Base-by-base conservation (phyloP, 2,329 filamentous ascomycete species). In the Trichoderma sp. region DNA sequence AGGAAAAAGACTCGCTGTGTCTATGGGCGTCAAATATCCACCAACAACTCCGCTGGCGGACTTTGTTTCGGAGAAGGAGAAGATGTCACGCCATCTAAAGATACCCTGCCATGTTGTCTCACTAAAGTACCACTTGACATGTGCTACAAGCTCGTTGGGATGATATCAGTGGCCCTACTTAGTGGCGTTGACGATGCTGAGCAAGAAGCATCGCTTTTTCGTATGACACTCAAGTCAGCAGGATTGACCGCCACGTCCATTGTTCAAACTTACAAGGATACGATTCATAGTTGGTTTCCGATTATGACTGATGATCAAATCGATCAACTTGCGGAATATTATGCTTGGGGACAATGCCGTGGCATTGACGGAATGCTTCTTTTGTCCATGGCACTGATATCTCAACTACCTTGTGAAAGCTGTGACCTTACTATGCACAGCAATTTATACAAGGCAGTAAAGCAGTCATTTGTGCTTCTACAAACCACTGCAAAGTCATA, bases 31-130 rank as follows among this genome's bases (percentile, higher is more conserved):
- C 65, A 50, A 43, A 50, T 68, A 23, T 59, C 65, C 65, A 30
- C 55, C 6, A 47, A 26, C 34, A 61, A 59, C 34, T 59, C 55
- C 65, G 55, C 53, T 20, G 65, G 65, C 65, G 65, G 65, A 68
- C 34, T 68, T 68, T 30, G 53, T 12, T 4, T 28, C 9, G 36
- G n/a, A 15, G 65, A 61, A 26, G n/a, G 32, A 59, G 36, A 68
- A 26, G 55, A 28, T 9, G 26, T 32, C 30, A 34, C n/a, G 20
- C 55, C 26, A 11, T n/a, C n/a, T 4, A 23, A 57, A 32, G 28
- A 32, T 26, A 17, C 8, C 32, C 36, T 13, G 13, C 11, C 32
- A 8, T 20, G 34, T 4, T 68, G 65, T 61, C 13, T 68, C 11
- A 12, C 30, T 50, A n/a, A 20, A 23, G 65, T 47, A 47, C 20